Percentiles rank a stretch among this genome's conserved stretches.
Conservation (phyloP, 1,139 yeast species). For the Taiozyma sp. region DNA sequence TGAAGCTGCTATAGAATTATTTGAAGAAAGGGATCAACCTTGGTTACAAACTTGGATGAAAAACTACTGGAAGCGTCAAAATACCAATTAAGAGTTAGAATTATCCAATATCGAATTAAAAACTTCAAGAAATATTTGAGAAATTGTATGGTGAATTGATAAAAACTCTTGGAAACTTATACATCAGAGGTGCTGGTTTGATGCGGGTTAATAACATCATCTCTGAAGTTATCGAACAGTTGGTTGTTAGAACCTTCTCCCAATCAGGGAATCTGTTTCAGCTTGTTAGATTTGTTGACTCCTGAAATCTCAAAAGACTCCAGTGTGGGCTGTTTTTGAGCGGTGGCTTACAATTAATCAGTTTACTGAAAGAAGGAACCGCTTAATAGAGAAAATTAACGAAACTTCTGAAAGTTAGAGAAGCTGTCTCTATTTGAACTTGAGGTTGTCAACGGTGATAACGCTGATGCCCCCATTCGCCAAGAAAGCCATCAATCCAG, state of each 20-base stretch:
- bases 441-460: too few relatives aligned
- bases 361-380: constrained; percentile 87
- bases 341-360: constrained; percentile 95
- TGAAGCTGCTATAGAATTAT: constrained; percentile 74
- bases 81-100: constrained; percentile 66
- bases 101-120: constrained; percentile 51
- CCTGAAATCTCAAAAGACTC: constrained; percentile 86
- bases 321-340: constrained; percentile 95
- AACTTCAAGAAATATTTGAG: constrained; percentile 38
- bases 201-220: constrained; percentile 96
- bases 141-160: constrained; percentile 33
- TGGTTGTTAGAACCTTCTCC: constrained; percentile 96
- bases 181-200: constrained; percentile 98
- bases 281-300: constrained; percentile 87
- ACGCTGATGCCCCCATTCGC: too few relatives aligned
- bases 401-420: constrained; percentile 87
- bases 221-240: constrained; percentile 94
- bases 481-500: constrained; percentile 22
- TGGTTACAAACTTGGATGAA: constrained; percentile 83
- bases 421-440: constrained; percentile 24
- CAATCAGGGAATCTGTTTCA: constrained; percentile 99
- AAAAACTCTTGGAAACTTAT: constrained; percentile 25
- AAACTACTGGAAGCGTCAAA: constrained; percentile 89
- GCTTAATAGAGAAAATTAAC: constrained; percentile 67
- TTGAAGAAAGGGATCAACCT: constrained; percentile 70